Conservation (phyloP, 2,329 filamentous ascomycete genomes). For the Peltaster fructicola region DNA sequence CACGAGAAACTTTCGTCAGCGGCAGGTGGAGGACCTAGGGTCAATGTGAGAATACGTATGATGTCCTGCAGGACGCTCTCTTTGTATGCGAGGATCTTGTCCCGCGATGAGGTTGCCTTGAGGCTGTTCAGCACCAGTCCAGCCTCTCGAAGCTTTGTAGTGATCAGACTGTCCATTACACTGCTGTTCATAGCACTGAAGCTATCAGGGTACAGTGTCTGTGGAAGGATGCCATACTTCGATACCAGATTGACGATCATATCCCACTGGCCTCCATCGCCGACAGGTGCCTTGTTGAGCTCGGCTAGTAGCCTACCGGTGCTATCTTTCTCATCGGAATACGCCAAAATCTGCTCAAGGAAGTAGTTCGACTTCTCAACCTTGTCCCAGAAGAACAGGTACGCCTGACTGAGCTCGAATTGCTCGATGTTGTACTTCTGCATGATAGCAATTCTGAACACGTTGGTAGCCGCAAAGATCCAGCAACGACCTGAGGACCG, state of each 20-base stretch:
- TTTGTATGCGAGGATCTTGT: constrained; percentile 38
- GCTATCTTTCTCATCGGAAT: constrained; percentile 48
- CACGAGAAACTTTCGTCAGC: constrained; percentile 56
- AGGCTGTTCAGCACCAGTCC: constrained; percentile 53
- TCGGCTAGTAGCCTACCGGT: constrained; percentile 57
- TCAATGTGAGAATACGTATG: constrained; percentile 63
- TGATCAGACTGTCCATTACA: constrained; percentile 55
- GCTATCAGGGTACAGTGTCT: constrained; percentile 63
- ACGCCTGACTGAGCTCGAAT: constrained; percentile 76
- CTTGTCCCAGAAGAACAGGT: constrained; percentile 89
- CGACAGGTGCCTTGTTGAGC: constrained; percentile 49
- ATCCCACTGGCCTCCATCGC: constrained; percentile 80
- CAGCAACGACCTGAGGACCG: constrained; percentile 68
- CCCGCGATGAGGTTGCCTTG: constrained; percentile 20
- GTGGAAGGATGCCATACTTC: constrained; percentile 72
- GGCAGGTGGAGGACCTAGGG: constrained; percentile 61
- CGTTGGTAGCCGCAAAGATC: constrained; percentile 83
- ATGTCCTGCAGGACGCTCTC: constrained; percentile 63
- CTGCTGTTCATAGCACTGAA: constrained; percentile 59
- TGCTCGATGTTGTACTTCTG: constrained; percentile 58
- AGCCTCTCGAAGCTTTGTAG: constrained; percentile 74
- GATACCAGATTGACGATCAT: constrained; percentile 71
- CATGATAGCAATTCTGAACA: constrained; percentile 79
- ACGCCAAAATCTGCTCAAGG: constrained; percentile 67
- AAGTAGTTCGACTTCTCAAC: constrained; percentile 85